A percentile compares a stretch with the other conserved stretches of the same genome.
Conservation (phyloP, 257 asterid genomes). For the Nicotiana knightiana region DNA sequence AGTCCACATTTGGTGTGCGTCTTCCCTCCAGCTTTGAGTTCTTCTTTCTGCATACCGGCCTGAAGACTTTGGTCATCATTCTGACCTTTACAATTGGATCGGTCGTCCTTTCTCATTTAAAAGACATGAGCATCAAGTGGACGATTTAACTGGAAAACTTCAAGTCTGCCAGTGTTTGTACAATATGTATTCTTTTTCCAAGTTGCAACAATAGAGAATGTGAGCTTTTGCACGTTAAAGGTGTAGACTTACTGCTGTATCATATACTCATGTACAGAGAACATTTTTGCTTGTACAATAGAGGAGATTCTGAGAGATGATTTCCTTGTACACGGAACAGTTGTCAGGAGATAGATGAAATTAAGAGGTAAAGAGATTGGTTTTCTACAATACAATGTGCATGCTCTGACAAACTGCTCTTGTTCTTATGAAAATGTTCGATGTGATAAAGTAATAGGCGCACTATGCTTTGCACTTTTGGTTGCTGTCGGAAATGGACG, state of each 20-base stretch:
- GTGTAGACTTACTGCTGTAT: neutral
- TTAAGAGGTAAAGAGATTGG: neutral
- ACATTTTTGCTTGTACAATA: constrained; percentile 14
- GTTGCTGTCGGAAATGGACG: no score
- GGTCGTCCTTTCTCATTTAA: neutral
- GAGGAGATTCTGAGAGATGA: constrained; percentile 1
- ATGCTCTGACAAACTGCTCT: neutral
- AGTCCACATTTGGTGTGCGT: constrained; percentile 93
- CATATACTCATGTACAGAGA: constrained; percentile 6
- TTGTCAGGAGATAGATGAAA: neutral
- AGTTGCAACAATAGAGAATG: neutral
- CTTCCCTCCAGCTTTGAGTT: constrained; percentile 86
- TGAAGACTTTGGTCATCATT: constrained; percentile 14
- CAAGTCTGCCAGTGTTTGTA: constrained; percentile 5
- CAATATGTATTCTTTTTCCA: constrained; percentile 7
- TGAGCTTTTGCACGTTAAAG: neutral
- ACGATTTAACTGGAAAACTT: neutral
- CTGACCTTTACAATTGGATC: neutral
- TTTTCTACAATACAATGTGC: neutral
- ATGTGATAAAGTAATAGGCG: no score
- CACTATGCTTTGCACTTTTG: neutral
- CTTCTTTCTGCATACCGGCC: constrained; percentile 83
- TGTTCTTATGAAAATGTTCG: neutral
- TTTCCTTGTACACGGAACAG: constrained; percentile 8
- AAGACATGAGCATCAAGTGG: neutral